phyloP scores from a whole-genome alignment of 805 yeast genomes.

The Jamesozyma piceae region DNA sequence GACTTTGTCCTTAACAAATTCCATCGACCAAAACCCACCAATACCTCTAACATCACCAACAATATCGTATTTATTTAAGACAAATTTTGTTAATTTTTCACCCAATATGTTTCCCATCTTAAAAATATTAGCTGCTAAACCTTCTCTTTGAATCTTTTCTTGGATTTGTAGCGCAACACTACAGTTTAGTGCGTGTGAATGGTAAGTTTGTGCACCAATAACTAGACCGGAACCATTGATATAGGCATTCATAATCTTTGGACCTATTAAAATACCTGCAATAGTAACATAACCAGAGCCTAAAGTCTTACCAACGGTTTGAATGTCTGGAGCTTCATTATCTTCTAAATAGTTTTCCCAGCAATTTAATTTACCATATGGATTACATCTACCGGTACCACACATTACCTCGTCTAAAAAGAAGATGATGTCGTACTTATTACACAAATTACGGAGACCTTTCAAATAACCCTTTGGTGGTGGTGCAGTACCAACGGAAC shows the following conservation, averaged over 20 bases:
- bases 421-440: conserved; percentile 42
- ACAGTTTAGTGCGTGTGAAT: conserved; percentile 40
- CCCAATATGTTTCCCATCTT: conserved; percentile 38
- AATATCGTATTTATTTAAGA: conserved; percentile 29
- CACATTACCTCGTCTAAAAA: conserved; percentile 51
- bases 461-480: conserved; percentile 41
- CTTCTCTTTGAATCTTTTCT: conserved; percentile 31
- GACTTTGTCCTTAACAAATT: conserved; percentile 43
- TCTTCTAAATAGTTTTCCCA: conserved; percentile 37
- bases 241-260: conserved; percentile 33
- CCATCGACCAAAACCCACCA: conserved; percentile 52
- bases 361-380: conserved; percentile 37
- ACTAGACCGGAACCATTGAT: conserved; percentile 35
- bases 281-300: conserved; percentile 43
- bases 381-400: conserved; percentile 42
- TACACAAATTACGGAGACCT: conserved; percentile 39
- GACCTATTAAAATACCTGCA: conserved; percentile 38
- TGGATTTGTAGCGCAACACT: conserved; percentile 40
- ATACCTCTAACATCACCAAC: conserved; percentile 57
- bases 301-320: conserved; percentile 41
- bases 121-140: conserved; percentile 35
- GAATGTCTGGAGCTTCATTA: conserved; percentile 38
- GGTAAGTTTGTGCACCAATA: conserved; percentile 44
- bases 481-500: conserved; percentile 38
- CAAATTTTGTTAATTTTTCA: conserved; percentile 28